phyloP scores from a whole-genome alignment of 306 rosid species.

The Dalbergia cultrata region DNA sequence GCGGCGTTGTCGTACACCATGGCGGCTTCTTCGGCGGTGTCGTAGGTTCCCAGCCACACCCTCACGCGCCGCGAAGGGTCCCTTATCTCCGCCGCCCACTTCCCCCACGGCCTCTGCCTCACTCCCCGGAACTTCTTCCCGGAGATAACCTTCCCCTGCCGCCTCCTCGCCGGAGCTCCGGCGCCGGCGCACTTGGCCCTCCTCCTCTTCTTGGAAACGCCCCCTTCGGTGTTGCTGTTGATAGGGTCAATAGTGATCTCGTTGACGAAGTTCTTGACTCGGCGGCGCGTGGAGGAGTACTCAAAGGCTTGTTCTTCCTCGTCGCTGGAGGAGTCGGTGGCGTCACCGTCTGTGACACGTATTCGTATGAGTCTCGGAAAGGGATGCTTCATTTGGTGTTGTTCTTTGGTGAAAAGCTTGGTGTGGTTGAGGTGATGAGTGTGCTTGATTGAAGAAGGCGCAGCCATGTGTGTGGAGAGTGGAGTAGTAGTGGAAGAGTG shows the following conservation, averaged over 20 bases:
- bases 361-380: conserved; percentile 63
- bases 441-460: conserved; percentile 55
- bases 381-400: conserved; percentile 26
- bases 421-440: conserved; percentile 63
- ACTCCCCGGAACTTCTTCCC: conserved; percentile 92
- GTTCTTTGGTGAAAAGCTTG: conserved; percentile 40
- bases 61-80: conserved; percentile 81
- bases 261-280: conserved; percentile 75
- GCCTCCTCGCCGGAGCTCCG: conserved; percentile 36
- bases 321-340: conserved; percentile 91
- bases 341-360: conserved; percentile 70
- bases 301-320: conserved; percentile 53
- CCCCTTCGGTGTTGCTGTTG: conserved; percentile 30
- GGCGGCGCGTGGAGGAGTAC: conserved; percentile 42
- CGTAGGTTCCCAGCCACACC: conserved; percentile 88
- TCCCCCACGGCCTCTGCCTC: conserved; percentile 97
- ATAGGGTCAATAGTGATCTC: conserved; percentile 66
- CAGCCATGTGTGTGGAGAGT: conserved; percentile 34
- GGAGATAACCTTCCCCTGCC: conserved; percentile 20
- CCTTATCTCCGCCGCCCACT: conserved; percentile 99
- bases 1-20: conserved; percentile 94
- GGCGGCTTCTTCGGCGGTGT: conserved; percentile 95
- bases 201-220: conserved; percentile 43
- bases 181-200: conserved; percentile 15
- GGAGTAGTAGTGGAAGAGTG: conserved; percentile 18